Conservation (phyloP, 163 green algal genomes). For the Picocystis sp. region DNA sequence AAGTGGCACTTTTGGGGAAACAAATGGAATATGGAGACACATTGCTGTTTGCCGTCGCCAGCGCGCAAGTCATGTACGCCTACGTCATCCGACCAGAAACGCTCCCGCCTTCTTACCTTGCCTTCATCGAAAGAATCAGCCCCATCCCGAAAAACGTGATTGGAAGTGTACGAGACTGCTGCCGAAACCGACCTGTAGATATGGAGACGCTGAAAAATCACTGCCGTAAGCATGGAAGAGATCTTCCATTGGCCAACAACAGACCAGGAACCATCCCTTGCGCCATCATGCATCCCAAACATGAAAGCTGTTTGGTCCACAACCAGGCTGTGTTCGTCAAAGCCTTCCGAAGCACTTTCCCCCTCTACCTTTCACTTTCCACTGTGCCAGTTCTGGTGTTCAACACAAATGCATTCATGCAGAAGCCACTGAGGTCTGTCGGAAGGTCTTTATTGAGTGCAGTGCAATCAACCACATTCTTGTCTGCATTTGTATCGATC, state of each 20-base stretch:
- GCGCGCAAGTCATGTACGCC: constrained; percentile 25
- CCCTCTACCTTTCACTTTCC: constrained; percentile 28
- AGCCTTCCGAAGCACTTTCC: constrained; percentile 17
- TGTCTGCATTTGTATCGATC: constrained; percentile 19
- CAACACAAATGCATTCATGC: constrained; percentile 11
- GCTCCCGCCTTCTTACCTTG: constrained; percentile 17
- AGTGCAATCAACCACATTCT: constrained; percentile 18
- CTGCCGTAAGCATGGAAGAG: constrained; percentile 2
- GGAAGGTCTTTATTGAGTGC: constrained; percentile 8
- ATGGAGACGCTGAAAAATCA: neutral
- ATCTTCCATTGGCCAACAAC: neutral
- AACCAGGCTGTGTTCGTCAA: constrained; percentile 1
- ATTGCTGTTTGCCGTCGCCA: constrained; percentile 16
- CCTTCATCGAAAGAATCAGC: constrained; percentile 22
- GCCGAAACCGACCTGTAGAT: neutral
- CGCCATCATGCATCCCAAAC: constrained; percentile 20
- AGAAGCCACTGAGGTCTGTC: constrained; percentile 4
- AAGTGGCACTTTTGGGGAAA: constrained; percentile 5
- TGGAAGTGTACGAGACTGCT: neutral
- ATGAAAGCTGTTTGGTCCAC: constrained; percentile 9
- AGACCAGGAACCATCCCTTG: constrained; percentile 12
- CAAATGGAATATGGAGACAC: constrained; percentile 10
- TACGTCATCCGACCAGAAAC: constrained; percentile 26
- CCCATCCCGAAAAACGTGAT: constrained; percentile 18
- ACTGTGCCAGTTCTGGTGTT: constrained; percentile 23